Percentiles rank a stretch among this genome's conserved stretches.
Conservation (phyloP, 129 eudicot genomes). For the Artemisia annua region DNA sequence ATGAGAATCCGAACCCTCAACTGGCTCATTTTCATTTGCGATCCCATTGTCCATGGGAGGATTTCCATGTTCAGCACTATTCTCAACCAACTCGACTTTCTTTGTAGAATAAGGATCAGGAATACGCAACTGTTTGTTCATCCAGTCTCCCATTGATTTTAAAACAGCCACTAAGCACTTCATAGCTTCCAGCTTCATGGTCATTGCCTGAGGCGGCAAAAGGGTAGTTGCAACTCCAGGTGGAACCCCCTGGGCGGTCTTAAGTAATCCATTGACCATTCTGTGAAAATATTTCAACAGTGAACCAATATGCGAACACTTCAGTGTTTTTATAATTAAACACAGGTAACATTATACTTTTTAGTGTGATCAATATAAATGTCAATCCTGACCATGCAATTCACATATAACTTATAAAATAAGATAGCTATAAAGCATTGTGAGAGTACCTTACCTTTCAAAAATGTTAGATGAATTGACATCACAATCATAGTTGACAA, state of each 20-base stretch:
- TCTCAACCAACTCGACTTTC: slow-evolving; percentile 54
- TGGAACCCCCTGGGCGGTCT: slow-evolving; percentile 98
- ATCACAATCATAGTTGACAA: slow-evolving; percentile 94
- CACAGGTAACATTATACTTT: slow-evolving; percentile 1
- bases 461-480: slow-evolving; percentile 96
- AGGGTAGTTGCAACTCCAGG: slow-evolving; percentile 85
- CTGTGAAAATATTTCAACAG: slow-evolving; percentile 38
- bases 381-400: not conserved
- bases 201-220: slow-evolving; percentile 78
- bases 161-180: slow-evolving; percentile 79
- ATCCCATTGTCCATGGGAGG: slow-evolving; percentile 52
- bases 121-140: slow-evolving; percentile 86
- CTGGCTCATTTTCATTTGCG: slow-evolving; percentile 48
- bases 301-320: not conserved
- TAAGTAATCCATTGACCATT: slow-evolving; percentile 96
- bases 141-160: slow-evolving; percentile 98
- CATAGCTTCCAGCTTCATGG: slow-evolving; percentile 93
- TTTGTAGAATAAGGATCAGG: slow-evolving; percentile 70
- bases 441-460: slow-evolving; percentile 68
- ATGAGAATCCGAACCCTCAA: slow-evolving; percentile 72
- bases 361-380: slow-evolving; percentile 15
- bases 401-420: not conserved
- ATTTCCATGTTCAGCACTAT: slow-evolving; percentile 48
- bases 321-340: not conserved
- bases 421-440: not conserved